Percentiles rank a stretch among this genome's conserved stretches.
Evolutionary conservation across 2,329 filamentous ascomycete species (phyloP).

Genomic region (Nigrospora osmanthi): DNA sequence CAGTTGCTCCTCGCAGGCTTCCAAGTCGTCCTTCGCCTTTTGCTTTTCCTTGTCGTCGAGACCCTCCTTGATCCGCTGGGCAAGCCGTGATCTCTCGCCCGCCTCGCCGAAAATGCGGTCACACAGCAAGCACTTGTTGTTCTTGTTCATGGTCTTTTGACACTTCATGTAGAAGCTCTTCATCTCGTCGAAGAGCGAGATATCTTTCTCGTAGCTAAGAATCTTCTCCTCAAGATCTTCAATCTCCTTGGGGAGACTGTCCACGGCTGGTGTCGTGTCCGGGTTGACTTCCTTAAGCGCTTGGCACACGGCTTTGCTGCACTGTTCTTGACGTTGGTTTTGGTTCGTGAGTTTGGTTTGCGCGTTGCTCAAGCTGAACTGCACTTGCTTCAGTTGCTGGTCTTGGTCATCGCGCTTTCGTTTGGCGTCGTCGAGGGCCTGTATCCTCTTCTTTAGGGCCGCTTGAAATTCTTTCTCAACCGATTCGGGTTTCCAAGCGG

Average conservation of each 20-base stretch:
- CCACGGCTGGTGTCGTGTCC: slow-evolving; percentile 35
- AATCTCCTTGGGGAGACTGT: slow-evolving; percentile 46
- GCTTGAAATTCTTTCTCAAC: slow-evolving; percentile 66
- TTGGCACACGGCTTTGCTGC: slow-evolving; percentile 46
- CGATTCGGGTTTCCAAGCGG: slow-evolving; percentile 59
- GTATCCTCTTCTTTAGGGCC: slow-evolving; percentile 48
- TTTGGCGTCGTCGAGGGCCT: slow-evolving; percentile 55
- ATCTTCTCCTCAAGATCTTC: slow-evolving; percentile 44
- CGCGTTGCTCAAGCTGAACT: slow-evolving; percentile 61
- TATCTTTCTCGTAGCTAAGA: slow-evolving; percentile 55
- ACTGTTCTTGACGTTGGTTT: slow-evolving; percentile 51
- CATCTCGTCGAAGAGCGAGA: slow-evolving; percentile 61
- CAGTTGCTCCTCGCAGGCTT: slow-evolving; percentile 39
- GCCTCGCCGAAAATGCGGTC: slow-evolving; percentile 58
- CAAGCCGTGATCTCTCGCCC: slow-evolving; percentile 54
- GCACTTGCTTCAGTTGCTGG: slow-evolving; percentile 68
- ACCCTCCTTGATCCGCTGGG: slow-evolving; percentile 58
- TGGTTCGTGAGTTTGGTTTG: slow-evolving; percentile 59
- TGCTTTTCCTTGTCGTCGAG: slow-evolving; percentile 55
- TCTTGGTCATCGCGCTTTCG: slow-evolving; percentile 61
- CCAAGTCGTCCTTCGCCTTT: slow-evolving; percentile 54
- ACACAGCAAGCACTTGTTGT: slow-evolving; percentile 73
- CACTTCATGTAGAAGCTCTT: slow-evolving; percentile 66
- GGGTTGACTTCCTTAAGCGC: slow-evolving; percentile 36
- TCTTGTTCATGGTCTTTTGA: slow-evolving; percentile 54